Percentiles rank a stretch among this genome's conserved stretches.
phyloP scores from a whole-genome alignment of 306 rosid genomes.

The Geum urbanum region DNA sequence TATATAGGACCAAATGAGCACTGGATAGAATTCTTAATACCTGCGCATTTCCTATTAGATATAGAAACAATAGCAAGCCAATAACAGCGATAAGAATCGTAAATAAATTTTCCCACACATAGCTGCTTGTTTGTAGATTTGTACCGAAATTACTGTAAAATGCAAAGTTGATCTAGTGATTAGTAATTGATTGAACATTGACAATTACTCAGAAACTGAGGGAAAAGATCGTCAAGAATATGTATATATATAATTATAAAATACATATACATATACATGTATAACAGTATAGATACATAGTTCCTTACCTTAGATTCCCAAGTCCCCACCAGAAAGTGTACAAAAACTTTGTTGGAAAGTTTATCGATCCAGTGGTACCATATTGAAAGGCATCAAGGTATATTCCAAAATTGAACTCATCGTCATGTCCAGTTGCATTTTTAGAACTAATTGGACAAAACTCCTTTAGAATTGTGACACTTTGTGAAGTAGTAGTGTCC shows the following conservation, averaged over 20 bases:
- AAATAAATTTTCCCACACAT: constrained; percentile 15
- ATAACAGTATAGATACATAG: too few species aligned
- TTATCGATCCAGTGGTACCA: neutral
- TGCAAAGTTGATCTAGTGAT: neutral
- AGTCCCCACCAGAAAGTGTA: constrained; percentile 37
- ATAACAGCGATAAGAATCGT: neutral
- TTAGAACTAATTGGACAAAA: constrained; percentile 1
- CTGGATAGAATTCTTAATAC: too few species aligned
- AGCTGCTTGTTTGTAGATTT: constrained; percentile 1
- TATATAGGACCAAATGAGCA: too few species aligned
- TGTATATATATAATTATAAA: too few species aligned
- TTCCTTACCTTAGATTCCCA: constrained; percentile 30
- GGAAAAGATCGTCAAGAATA: too few species aligned
- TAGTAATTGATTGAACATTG: neutral
- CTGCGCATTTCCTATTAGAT: neutral
- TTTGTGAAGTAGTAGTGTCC: neutral
- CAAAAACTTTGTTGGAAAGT: constrained; percentile 23
- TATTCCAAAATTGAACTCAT: constrained; percentile 17
- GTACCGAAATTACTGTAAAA: neutral
- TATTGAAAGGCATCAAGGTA: constrained; percentile 1
- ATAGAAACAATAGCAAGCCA: constrained; percentile 5
- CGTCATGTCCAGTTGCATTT: neutral
- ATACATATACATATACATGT: too few species aligned
- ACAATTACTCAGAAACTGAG: too few species aligned
- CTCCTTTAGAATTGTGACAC: neutral